A percentile compares a stretch with the other conserved stretches of the same genome.
phyloP scores from a whole-genome alignment of 1,139 yeast genomes.

The Kodamaea suecica region DNA sequence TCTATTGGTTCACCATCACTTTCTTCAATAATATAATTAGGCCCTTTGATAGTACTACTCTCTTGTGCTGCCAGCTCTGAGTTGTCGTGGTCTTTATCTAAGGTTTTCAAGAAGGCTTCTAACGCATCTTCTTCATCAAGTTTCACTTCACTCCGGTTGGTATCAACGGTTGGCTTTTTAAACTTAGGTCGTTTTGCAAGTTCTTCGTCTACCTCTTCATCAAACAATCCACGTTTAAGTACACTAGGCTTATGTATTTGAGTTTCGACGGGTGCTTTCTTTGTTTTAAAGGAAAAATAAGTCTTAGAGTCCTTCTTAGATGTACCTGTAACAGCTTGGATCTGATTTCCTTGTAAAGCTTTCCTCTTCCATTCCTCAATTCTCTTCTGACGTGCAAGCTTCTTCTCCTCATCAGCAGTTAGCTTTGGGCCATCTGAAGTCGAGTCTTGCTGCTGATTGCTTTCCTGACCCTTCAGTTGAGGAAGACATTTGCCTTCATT shows the following conservation, averaged over 20 bases:
- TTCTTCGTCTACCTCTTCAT: constrained; percentile 21
- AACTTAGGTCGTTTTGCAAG: constrained; percentile 19
- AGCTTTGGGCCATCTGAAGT: not conserved
- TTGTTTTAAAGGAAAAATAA: constrained; percentile 6
- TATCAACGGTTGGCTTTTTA: constrained; percentile 22
- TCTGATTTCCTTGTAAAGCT: constrained; percentile 13
- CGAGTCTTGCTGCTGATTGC: too few relatives aligned
- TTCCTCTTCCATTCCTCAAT: constrained; percentile 43
- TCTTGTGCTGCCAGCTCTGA: too few relatives aligned
- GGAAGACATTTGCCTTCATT: too few relatives aligned
- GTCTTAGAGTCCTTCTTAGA: constrained; percentile 3
- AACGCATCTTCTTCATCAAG: constrained; percentile 7
- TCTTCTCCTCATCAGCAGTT: constrained; percentile 14
- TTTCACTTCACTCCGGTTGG: not conserved
- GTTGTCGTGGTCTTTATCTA: constrained; percentile 1
- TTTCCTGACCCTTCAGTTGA: too few relatives aligned
- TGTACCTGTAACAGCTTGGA: constrained; percentile 3
- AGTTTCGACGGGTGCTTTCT: constrained; percentile 2
- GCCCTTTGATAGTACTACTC: not conserved
- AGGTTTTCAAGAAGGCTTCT: constrained; percentile 8
- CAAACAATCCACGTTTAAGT: constrained; percentile 11
- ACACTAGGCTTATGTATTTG: not conserved
- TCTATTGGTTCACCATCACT: constrained; percentile 14
- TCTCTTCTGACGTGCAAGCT: constrained; percentile 25
- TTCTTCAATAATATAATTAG: not conserved